phyloP scores from a whole-genome alignment of 2,329 filamentous ascomycete species.

The Massarina eburnea region DNA sequence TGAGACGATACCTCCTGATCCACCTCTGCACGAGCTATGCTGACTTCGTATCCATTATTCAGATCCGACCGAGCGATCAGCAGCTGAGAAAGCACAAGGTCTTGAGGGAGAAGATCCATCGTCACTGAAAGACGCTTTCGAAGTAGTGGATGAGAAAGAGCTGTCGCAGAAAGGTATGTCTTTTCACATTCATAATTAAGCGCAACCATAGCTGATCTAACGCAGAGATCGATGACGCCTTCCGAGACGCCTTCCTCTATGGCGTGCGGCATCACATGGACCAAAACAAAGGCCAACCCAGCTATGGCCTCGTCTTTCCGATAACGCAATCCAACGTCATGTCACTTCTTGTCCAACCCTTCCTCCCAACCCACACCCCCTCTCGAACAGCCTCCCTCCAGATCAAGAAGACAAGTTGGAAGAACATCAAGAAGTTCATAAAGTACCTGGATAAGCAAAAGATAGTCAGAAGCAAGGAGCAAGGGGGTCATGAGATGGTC shows the following conservation, averaged over 20 bases:
- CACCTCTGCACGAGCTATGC: too few relatives aligned
- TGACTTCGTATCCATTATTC: constrained; percentile 27
- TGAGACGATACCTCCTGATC: too few relatives aligned
- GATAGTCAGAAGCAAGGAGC: constrained; percentile 66
- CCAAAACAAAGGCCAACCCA: constrained; percentile 53
- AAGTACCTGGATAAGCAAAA: constrained; percentile 66
- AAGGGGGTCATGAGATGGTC: constrained; percentile 64
- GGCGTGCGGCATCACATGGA: constrained; percentile 62
- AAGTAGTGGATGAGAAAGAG: constrained; percentile 50
- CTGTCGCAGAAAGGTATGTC: constrained; percentile 58
- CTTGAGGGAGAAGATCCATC: constrained; percentile 39
- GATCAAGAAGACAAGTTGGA: constrained; percentile 72
- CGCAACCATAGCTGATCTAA: constrained; percentile 9
- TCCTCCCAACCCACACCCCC: constrained; percentile 61
- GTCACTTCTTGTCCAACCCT: constrained; percentile 66
- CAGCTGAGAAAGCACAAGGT: constrained; percentile 36
- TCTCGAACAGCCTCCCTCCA: constrained; percentile 60
- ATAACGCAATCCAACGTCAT: constrained; percentile 66
- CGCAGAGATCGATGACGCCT: constrained; percentile 66
- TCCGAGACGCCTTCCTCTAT: constrained; percentile 65
- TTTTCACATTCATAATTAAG: background rate
- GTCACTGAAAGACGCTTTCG: constrained; percentile 34
- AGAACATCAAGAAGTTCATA: constrained; percentile 70
- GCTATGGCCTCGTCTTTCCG: constrained; percentile 62
- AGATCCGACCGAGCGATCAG: constrained; percentile 28